Conservation (phyloP, 805 yeast species). For the Saturnispora kantuleensis region DNA sequence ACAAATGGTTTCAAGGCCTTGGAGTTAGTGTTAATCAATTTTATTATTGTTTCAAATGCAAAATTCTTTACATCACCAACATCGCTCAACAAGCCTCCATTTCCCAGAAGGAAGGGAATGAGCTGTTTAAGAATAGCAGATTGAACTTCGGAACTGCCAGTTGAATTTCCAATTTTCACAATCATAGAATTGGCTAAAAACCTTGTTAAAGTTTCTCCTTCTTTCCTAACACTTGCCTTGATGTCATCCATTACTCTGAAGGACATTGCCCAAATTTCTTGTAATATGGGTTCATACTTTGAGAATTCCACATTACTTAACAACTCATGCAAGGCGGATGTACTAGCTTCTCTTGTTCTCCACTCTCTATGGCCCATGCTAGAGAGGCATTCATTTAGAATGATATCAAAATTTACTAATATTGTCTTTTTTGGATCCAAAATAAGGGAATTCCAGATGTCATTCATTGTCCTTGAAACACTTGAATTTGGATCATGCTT, state of each 20-base stretch:
- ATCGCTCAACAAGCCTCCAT: conserved; percentile 70
- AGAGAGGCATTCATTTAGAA: conserved; percentile 51
- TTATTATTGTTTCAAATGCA: conserved; percentile 65
- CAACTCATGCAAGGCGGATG: conserved; percentile 60
- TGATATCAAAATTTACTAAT: conserved; percentile 41
- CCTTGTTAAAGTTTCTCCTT: conserved; percentile 62
- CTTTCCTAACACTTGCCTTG: conserved; percentile 83
- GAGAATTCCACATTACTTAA: conserved; percentile 51
- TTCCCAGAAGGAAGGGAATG: conserved; percentile 72
- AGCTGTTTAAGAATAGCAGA: conserved; percentile 42
- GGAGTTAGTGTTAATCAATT: conserved; percentile 58
- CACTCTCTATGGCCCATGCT: conserved; percentile 81
- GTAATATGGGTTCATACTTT: conserved; percentile 40
- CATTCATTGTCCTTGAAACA: conserved; percentile 76
- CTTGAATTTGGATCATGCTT: conserved; percentile 71
- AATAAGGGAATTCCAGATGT: conserved; percentile 73
- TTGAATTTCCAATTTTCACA: conserved; percentile 41
- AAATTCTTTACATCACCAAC: conserved; percentile 76
- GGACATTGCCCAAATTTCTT: conserved; percentile 77
- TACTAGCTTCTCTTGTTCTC: conserved; percentile 86
- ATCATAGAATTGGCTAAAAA: conserved; percentile 55
- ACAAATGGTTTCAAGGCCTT: conserved; percentile 53
- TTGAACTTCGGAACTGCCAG: conserved; percentile 29
- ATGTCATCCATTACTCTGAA: conserved; percentile 90
- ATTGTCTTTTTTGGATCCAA: conserved; percentile 45